A percentile compares a stretch with the other conserved stretches of the same genome.
Conservation (phyloP, 2,329 filamentous ascomycete species). For the Xylariales sp. region DNA sequence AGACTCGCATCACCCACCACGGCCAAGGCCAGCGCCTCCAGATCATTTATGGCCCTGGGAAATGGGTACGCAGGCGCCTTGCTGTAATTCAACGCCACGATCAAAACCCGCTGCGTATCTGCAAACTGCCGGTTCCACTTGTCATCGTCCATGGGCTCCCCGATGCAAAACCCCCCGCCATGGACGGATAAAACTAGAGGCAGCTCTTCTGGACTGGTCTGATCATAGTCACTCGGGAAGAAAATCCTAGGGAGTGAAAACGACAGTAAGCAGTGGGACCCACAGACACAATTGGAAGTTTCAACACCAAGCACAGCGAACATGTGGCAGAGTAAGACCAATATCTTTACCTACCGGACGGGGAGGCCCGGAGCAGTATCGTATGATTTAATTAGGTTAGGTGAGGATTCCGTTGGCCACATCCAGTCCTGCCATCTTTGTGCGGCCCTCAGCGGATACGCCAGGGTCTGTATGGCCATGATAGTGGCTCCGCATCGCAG, state of each 20-base stretch:
- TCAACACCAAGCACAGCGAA: too few species aligned
- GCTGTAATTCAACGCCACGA: conserved; percentile 38
- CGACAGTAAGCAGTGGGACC: background rate
- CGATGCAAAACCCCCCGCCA: conserved; percentile 37
- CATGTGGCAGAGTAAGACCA: background rate
- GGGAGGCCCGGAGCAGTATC: conserved; percentile 25
- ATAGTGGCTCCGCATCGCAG: too few species aligned
- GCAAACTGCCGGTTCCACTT: conserved; percentile 32
- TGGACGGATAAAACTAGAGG: conserved; percentile 39
- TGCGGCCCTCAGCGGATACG: too few species aligned
- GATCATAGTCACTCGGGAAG: conserved; percentile 25
- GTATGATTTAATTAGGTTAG: conserved; percentile 30
- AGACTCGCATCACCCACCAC: conserved; percentile 33
- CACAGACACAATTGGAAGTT: background rate
- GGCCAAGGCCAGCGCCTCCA: conserved; percentile 32
- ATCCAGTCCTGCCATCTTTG: conserved; percentile 2
- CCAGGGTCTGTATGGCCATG: too few species aligned
- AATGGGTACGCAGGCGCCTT: conserved; percentile 35
- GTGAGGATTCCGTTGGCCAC: conserved; percentile 10
- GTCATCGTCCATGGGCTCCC: conserved; percentile 32
- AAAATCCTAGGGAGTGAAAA: conserved; percentile 22
- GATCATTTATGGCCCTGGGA: conserved; percentile 33
- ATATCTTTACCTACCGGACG: conserved; percentile 21
- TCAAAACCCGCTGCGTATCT: conserved; percentile 31
- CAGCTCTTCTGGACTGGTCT: conserved; percentile 16